These are phyloP conservation scores for Tolypocladium ophioglossoides DNA, from an alignment of 2,329 filamentous ascomycete genomes.

Conservation along the genomic window DNA sequence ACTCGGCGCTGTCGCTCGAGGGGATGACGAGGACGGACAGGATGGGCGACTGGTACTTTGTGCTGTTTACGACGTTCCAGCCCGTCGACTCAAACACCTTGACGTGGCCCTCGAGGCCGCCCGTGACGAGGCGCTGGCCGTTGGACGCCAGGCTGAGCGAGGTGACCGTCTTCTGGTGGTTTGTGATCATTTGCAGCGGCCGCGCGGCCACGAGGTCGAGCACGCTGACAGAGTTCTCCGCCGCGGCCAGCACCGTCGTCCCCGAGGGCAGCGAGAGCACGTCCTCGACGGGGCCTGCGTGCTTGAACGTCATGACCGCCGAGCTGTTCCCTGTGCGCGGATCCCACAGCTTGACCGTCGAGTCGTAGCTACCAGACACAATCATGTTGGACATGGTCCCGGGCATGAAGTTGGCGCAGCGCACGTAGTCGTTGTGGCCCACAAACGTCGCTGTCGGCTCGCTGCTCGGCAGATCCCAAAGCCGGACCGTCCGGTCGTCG, in stretches of 20 bases:
- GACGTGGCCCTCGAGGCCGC: conserved; percentile 87
- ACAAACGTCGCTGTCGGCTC: conserved; percentile 66
- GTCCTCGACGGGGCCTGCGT: conserved; percentile 77
- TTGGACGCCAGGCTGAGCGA: conserved; percentile 72
- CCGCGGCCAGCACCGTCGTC: conserved; percentile 74
- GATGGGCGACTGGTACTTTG: conserved; percentile 88
- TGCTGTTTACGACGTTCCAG: conserved; percentile 93
- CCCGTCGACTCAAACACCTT: conserved; percentile 91
- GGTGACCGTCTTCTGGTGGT: conserved; percentile 97
- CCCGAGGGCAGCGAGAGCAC: conserved; percentile 82
- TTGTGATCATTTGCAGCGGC: conserved; percentile 75
- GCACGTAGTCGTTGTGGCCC: conserved; percentile 88
- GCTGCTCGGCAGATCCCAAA: conserved; percentile 87
- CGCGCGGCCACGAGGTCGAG: conserved; percentile 87
- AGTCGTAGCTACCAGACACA: conserved; percentile 88
- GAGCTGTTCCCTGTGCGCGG: conserved; percentile 56
- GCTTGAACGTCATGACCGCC: conserved; percentile 87
- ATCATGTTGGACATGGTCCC: conserved; percentile 61
- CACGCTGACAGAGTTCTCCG: conserved; percentile 80
- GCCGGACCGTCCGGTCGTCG: conserved; percentile 82
- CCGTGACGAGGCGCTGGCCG: conserved; percentile 72
- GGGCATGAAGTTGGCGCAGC: conserved; percentile 78
- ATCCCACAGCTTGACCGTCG: conserved; percentile 91
- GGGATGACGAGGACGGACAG: conserved; percentile 69
- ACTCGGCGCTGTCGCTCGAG: conserved; percentile 22